Percentiles rank a stretch among this genome's conserved stretches.
These are phyloP conservation scores for Fomitopsis betulina DNA, from an alignment of 1,284 basidiomycete species.

Conservation along the genomic window DNA sequence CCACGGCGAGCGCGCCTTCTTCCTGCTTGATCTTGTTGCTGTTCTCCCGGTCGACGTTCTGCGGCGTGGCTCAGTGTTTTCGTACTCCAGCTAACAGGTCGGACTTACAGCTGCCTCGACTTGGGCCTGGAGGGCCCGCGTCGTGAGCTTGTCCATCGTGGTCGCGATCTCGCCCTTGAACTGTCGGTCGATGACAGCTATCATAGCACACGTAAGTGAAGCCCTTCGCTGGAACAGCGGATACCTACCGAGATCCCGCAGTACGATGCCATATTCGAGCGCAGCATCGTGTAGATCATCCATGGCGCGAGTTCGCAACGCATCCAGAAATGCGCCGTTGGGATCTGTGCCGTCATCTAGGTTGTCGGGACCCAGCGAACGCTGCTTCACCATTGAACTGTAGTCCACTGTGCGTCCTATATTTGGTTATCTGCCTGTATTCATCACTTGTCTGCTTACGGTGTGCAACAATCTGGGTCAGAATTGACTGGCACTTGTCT, in stretches of 20 bases:
- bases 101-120: slow-evolving; percentile 72
- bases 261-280: slow-evolving; percentile 71
- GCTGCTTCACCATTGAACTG: slow-evolving; percentile 70
- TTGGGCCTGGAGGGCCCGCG: slow-evolving; percentile 75
- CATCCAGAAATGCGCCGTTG: slow-evolving; percentile 74
- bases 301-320: slow-evolving; percentile 75
- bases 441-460: slow-evolving; percentile 27
- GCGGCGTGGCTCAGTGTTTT: background rate
- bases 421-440: background rate
- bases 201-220: background rate
- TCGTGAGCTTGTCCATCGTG: slow-evolving; percentile 81
- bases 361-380: slow-evolving; percentile 69
- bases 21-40: slow-evolving; percentile 82
- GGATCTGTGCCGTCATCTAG: slow-evolving; percentile 63
- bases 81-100: background rate
- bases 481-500: slow-evolving; percentile 79
- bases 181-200: slow-evolving; percentile 77
- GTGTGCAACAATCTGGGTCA: slow-evolving; percentile 80
- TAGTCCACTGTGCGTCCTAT: slow-evolving; percentile 38
- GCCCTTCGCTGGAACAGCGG: background rate
- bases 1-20: slow-evolving; percentile 69
- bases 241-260: slow-evolving; percentile 66
- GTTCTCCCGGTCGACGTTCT: slow-evolving; percentile 82
- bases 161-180: slow-evolving; percentile 79
- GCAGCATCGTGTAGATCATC: slow-evolving; percentile 78